phyloP scores from a whole-genome alignment of 345 rosid genomes.

The Eucalyptus guilfoylei region DNA sequence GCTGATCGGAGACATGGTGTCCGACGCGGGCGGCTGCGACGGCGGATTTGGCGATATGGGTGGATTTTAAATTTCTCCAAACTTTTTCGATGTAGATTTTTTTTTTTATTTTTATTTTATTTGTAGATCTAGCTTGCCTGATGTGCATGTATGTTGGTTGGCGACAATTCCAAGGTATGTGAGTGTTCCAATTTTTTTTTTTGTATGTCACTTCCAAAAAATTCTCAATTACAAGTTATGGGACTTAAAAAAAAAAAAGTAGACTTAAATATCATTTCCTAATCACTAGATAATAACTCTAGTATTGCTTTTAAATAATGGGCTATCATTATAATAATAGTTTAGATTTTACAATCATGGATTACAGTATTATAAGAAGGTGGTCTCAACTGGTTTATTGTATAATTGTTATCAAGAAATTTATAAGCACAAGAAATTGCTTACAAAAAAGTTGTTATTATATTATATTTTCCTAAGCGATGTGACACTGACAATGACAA shows the following conservation, averaged over 20 bases:
- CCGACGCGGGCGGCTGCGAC: constrained; percentile 27
- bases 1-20: constrained; percentile 57
- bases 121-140: neutral
- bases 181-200: neutral
- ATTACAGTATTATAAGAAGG: no score
- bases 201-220: neutral
- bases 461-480: neutral
- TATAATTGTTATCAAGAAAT: neutral
- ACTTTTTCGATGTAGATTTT: neutral
- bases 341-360: neutral
- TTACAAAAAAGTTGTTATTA: rapidly evolving
- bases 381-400: neutral
- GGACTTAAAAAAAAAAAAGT: no score
- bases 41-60: constrained; percentile 20
- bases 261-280: neutral
- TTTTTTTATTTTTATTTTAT: neutral
- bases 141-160: neutral
- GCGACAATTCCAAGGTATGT: neutral
- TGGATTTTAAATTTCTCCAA: neutral
- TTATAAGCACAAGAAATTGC: neutral
- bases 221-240: no score
- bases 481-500: neutral
- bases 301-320: neutral
- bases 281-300: neutral
- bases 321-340: neutral